Evolutionary conservation across 345 rosid species (phyloP), one percentile per base, ranked within the genome.

Genomic region (Heritiera fomes): DNA sequence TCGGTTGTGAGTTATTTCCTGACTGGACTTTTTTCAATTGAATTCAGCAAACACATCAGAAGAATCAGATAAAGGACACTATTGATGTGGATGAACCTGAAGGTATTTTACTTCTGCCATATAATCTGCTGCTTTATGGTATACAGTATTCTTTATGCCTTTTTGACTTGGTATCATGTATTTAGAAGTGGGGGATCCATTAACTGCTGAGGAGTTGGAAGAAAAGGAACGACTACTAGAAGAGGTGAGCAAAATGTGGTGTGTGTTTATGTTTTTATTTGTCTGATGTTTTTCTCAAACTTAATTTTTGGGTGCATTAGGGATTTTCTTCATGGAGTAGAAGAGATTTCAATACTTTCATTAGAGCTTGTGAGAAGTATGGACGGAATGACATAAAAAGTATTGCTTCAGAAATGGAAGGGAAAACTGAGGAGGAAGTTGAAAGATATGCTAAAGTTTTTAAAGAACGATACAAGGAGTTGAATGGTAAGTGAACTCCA

Each of bases 241-340:
- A 87, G 98, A 94, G 90, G 99, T 90, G 74, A 79, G 86, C 82
- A 55, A 9, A 40, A 60, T 67, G 67, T 80, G 56, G 2, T 78
- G 74, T 56, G 60, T 34, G 8, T 47, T 49, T 47, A 23, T 76
- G 15, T 74, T 81, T 82, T 45, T 75, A 68, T 41, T 58, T 77
- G 30, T 73, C 60, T 69, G 73, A 65, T 32, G 69, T 46, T 81
- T 76, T 61, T n/a, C 73, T 70, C 62, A 77, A 50, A 61, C 65
- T 55, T 76, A 61, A 59, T 56, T 68, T 66, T 67, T 75, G 63
- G 28, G 64, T 64, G 32, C 50, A 72, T 64, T 77, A 93, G 99
- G 99, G 98, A 61, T 93, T 95, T 88, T 91, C 98, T 59, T 86
- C 99, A n/a, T 93, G 99, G 98, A 91, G 97, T 85, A 87, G 92